These are phyloP conservation scores for Leccinum olivaceoglutinosum DNA, from an alignment of 1,284 basidiomycete species.

Conservation along the genomic window DNA sequence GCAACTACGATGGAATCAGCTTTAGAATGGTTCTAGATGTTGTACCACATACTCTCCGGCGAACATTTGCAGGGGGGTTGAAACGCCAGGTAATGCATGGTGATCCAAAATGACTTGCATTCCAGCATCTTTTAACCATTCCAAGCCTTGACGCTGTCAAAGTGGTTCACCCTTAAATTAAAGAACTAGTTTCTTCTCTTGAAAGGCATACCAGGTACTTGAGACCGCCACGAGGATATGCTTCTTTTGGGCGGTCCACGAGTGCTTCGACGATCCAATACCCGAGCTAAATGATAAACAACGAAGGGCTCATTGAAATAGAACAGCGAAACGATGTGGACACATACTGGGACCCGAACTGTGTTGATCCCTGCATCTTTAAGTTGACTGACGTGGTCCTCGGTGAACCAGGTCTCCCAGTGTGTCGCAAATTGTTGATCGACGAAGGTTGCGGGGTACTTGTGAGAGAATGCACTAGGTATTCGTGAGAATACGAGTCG, in stretches of 20 bases:
- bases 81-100: slow-evolving; percentile 72
- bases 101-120: slow-evolving; percentile 69
- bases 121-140: slow-evolving; percentile 52
- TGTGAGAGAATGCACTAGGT: slow-evolving; percentile 48
- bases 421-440: slow-evolving; percentile 57
- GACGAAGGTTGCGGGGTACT: slow-evolving; percentile 48
- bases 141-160: slow-evolving; percentile 52
- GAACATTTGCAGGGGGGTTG: slow-evolving; percentile 54
- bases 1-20: slow-evolving; percentile 38
- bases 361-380: slow-evolving; percentile 59
- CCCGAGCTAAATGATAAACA: slow-evolving; percentile 46
- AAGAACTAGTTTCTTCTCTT: neutral
- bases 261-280: slow-evolving; percentile 77
- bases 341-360: slow-evolving; percentile 64
- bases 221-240: slow-evolving; percentile 66
- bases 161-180: neutral
- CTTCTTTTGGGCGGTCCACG: slow-evolving; percentile 56
- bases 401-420: slow-evolving; percentile 71
- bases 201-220: slow-evolving; percentile 45
- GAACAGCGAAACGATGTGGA: neutral
- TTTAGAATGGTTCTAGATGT: slow-evolving; percentile 4
- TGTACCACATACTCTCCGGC: slow-evolving; percentile 48
- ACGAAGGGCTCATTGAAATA: neutral
- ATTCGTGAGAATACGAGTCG: slow-evolving; percentile 1
- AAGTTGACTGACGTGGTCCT: slow-evolving; percentile 53